phyloP scores from a whole-genome alignment of 2,329 filamentous ascomycete genomes.

The Diaporthe amygdali region DNA sequence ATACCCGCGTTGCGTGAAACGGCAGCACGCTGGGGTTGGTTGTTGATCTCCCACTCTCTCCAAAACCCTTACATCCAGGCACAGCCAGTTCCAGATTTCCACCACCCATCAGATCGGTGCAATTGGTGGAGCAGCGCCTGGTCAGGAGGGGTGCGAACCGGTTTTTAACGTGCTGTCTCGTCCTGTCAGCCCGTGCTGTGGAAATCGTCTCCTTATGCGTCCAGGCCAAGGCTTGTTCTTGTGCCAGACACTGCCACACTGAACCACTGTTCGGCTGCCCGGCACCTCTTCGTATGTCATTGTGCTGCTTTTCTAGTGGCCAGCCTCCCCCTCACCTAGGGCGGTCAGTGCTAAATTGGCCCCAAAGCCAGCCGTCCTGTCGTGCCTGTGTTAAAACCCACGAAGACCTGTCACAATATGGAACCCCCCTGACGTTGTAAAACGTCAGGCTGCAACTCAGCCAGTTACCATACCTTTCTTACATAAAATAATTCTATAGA shows the following conservation, averaged over 20 bases:
- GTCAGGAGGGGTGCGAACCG: background rate
- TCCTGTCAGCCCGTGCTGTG: background rate
- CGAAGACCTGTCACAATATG: background rate
- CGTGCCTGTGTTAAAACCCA: background rate
- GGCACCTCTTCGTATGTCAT: background rate
- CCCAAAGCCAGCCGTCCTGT: too few species aligned
- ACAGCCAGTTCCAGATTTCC: background rate
- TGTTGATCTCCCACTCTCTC: background rate
- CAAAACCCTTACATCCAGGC: background rate
- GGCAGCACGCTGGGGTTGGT: background rate
- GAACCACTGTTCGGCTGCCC: background rate
- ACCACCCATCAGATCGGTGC: background rate
- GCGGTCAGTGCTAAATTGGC: too few species aligned
- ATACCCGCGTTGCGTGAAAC: conserved; percentile 23
- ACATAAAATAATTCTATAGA: too few species aligned
- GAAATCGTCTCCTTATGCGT: background rate
- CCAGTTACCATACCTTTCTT: background rate
- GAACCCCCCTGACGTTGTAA: background rate
- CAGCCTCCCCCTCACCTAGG: too few species aligned
- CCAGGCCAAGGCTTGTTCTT: background rate
- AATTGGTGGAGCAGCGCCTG: background rate
- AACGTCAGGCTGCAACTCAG: background rate
- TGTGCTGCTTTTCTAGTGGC: too few species aligned
- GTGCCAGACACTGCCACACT: conserved; percentile 1
- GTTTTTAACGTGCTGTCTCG: background rate